Conservation (phyloP, 805 yeast genomes). For the Candida alai region DNA sequence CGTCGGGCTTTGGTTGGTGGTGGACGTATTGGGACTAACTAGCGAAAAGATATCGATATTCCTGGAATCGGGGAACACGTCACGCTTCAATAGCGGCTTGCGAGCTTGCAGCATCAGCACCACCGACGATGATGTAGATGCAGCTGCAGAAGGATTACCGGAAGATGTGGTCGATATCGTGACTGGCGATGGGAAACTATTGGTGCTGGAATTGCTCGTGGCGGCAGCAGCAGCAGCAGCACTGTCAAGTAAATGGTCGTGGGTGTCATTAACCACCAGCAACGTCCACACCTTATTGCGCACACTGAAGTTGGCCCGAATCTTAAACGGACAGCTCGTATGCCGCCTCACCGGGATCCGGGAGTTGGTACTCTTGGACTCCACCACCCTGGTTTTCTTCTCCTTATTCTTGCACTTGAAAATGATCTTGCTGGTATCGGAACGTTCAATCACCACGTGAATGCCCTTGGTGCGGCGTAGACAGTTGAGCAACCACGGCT, state of each 20-base stretch:
- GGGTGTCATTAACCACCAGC: constrained; percentile 56
- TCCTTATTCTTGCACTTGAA: constrained; percentile 51
- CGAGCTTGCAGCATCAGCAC: too few relatives aligned
- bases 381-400: constrained; percentile 13
- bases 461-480: constrained; percentile 48
- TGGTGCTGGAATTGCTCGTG: too few relatives aligned
- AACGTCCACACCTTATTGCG: constrained; percentile 54
- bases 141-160: too few relatives aligned
- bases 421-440: constrained; percentile 57
- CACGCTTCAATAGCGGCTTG: too few relatives aligned
- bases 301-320: constrained; percentile 58
- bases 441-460: constrained; percentile 57
- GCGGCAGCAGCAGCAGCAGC: too few relatives aligned
- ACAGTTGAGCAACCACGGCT: constrained; percentile 55
- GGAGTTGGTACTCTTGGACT: constrained; percentile 14
- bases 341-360: constrained; percentile 15
- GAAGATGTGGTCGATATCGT: too few relatives aligned
- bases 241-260: constrained; percentile 49
- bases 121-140: too few relatives aligned
- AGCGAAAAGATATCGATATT: too few relatives aligned
- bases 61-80: too few relatives aligned
- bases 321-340: constrained; percentile 57
- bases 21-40: too few relatives aligned
- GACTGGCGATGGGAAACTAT: too few relatives aligned
- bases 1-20: too few relatives aligned